Evolutionary conservation across 257 asterid species (phyloP).

Genomic region (Catharanthus roseus): DNA sequence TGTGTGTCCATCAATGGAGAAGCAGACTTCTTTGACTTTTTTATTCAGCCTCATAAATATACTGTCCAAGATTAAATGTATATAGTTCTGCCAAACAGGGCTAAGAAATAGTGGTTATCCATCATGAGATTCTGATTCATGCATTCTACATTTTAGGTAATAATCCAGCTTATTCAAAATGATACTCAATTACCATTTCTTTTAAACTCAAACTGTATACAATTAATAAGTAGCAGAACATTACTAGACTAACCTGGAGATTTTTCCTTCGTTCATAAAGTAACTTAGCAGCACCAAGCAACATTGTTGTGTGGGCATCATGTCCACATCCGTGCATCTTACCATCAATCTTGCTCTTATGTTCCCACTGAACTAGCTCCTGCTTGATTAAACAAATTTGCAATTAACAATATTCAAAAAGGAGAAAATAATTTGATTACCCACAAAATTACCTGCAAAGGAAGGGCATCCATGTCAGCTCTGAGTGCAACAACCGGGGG

Average conservation of each 20-base stretch:
- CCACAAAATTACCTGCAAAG: conserved; percentile 45
- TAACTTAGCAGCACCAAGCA: conserved; percentile 89
- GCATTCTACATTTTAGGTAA: not conserved
- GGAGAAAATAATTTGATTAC: not conserved
- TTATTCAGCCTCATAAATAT: not conserved
- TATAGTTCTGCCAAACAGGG: too few species aligned
- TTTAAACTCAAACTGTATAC: not conserved
- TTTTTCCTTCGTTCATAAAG: conserved; percentile 55
- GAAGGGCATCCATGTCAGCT: conserved; percentile 93
- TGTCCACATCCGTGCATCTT: conserved; percentile 95
- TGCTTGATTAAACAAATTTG: conserved; percentile 16
- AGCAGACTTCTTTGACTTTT: not conserved
- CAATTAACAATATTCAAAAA: not conserved
- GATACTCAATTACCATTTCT: not conserved
- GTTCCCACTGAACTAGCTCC: conserved; percentile 92
- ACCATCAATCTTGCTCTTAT: conserved; percentile 77
- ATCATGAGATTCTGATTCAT: too few species aligned
- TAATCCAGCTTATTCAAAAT: not conserved
- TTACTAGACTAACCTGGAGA: conserved; percentile 47
- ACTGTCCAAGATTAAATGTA: not conserved
- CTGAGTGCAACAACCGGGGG: conserved; percentile 74
- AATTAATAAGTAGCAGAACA: not conserved
- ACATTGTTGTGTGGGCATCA: conserved; percentile 90
- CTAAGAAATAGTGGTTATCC: not conserved
- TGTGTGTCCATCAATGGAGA: not conserved